Conservation (phyloP, 129 eudicot species). For the Flaveria linearis region DNA sequence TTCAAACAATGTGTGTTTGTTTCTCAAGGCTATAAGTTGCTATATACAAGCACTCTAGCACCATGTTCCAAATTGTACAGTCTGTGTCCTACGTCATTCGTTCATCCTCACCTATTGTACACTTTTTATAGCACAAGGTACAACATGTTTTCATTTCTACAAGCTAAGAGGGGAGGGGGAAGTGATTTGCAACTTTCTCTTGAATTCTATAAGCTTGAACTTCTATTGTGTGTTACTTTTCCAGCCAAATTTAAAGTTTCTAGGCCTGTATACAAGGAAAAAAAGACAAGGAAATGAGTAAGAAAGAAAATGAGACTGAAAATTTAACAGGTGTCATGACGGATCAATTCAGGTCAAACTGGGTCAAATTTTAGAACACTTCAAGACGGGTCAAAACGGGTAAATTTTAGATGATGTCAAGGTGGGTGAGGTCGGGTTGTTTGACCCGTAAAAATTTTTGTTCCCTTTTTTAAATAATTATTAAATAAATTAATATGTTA, state of each 20-base stretch:
- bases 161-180: not conserved
- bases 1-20: not conserved
- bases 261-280: constrained; percentile 16
- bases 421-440: not conserved
- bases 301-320: not conserved
- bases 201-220: constrained; percentile 27
- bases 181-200: constrained; percentile 1
- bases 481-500: not conserved
- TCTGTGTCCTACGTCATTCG: not conserved
- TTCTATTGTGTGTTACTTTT: constrained; percentile 6
- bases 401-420: too few relatives aligned
- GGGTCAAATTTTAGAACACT: not conserved
- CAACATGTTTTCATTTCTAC: constrained; percentile 16
- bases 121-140: constrained; percentile 24
- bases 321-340: not conserved
- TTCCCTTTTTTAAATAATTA: not conserved
- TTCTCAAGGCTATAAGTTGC: not conserved
- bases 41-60: constrained; percentile 16
- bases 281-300: not conserved
- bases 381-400: not conserved
- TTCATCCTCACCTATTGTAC: constrained; percentile 16
- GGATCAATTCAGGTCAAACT: not conserved
- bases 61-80: not conserved
- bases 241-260: not conserved
- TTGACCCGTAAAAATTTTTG: not conserved